Evolutionary conservation across 345 rosid species (phyloP).

Genomic region (Citropsis articulata): DNA sequence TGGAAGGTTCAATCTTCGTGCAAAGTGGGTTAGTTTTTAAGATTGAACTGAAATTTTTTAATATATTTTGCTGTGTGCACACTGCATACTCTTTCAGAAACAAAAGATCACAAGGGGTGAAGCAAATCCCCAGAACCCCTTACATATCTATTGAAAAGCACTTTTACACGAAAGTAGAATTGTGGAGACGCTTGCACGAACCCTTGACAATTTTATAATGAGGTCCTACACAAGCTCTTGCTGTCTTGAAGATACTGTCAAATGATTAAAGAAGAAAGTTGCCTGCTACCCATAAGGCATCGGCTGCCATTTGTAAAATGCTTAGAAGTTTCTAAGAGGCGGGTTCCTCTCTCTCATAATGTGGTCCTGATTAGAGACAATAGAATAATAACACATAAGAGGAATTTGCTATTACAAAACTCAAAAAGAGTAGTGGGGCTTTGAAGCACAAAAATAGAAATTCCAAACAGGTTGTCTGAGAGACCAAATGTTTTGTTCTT

Average conservation of each 20-base stretch:
- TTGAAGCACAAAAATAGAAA: conserved; percentile 12
- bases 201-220: too few species aligned
- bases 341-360: too few species aligned
- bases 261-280: neutral
- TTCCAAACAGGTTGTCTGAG: neutral
- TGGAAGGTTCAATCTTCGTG: neutral
- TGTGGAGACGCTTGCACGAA: too few species aligned
- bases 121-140: neutral
- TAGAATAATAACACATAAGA: neutral
- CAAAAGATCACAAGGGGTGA: neutral
- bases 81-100: neutral
- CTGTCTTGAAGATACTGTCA: neutral
- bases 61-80: neutral
- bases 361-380: neutral
- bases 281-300: neutral
- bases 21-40: neutral
- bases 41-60: neutral
- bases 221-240: neutral
- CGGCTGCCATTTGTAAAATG: neutral
- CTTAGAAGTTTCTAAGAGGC: neutral
- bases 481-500: neutral
- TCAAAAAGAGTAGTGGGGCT: conserved; percentile 3
- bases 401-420: neutral
- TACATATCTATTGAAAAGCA: neutral
- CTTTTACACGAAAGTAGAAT: neutral